These are phyloP conservation scores for Diaporthe vexans DNA, from an alignment of 2,329 filamentous ascomycete genomes.

Conservation along the genomic window DNA sequence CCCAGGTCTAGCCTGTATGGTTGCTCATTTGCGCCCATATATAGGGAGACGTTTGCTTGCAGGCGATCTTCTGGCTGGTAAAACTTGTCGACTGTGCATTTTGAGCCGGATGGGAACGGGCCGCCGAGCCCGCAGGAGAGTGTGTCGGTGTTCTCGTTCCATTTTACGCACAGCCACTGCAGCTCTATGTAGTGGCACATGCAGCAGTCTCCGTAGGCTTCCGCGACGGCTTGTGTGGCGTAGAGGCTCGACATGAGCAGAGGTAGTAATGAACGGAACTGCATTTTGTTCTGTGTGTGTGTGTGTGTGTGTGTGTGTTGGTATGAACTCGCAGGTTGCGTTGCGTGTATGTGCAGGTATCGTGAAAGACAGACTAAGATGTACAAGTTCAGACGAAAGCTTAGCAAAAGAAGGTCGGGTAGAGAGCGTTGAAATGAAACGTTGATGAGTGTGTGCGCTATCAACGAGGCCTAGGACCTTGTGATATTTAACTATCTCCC, in stretches of 20 bases:
- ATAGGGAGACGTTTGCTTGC: conserved; percentile 5
- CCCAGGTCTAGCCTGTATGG: conserved; percentile 9
- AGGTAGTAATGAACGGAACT: conserved; percentile 12
- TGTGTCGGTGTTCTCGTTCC: conserved; percentile 4
- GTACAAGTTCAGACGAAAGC: conserved; percentile 9
- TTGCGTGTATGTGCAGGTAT: not conserved
- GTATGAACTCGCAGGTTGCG: not conserved
- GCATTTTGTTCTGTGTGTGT: conserved; percentile 7
- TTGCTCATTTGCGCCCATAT: conserved; percentile 5
- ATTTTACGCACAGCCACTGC: conserved; percentile 26
- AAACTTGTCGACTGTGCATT: conserved; percentile 23
- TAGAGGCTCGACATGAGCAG: conserved; percentile 9
- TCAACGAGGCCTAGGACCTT: not conserved
- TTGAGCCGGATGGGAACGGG: not conserved
- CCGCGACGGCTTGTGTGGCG: not conserved
- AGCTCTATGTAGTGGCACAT: conserved; percentile 8
- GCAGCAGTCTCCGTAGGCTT: conserved; percentile 14
- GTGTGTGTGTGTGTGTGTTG: not conserved
- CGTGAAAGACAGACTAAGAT: conserved; percentile 14
- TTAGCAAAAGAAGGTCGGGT: conserved; percentile 17
- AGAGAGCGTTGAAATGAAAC: conserved; percentile 29
- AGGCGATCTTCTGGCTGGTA: conserved; percentile 24
- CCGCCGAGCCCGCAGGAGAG: conserved; percentile 24
- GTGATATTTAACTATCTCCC: conserved; percentile 15
- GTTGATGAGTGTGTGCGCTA: not conserved